Conservation (phyloP, 331 rosid genomes). For the Ulmus americana region DNA sequence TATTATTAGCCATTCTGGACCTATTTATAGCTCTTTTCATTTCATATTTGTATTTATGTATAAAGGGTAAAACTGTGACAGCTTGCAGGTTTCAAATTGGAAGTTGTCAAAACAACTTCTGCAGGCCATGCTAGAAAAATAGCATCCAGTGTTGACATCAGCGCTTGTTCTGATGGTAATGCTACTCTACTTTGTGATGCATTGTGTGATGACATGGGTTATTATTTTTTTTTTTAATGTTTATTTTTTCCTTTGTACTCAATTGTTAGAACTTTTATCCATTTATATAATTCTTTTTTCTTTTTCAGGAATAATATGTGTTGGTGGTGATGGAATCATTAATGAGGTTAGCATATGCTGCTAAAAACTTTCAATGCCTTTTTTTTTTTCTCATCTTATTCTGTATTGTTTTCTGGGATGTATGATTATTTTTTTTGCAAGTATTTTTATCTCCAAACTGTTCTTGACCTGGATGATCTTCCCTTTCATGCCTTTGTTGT, state of each 20-base stretch:
- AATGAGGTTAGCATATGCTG: constrained; percentile 68
- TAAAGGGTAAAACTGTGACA: constrained; percentile 44
- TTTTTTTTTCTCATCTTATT: not conserved
- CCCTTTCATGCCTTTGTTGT: constrained; percentile 8
- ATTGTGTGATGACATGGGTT: constrained; percentile 11
- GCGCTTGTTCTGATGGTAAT: constrained; percentile 92
- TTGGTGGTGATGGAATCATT: constrained; percentile 98
- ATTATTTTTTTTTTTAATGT: constrained; percentile 13
- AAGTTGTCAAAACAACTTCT: constrained; percentile 79
- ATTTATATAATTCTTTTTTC: constrained; percentile 15
- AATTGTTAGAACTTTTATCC: constrained; percentile 14
- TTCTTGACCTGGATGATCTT: constrained; percentile 8
- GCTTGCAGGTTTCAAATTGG: constrained; percentile 99
- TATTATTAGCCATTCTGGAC: not conserved
- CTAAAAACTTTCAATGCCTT: not conserved
- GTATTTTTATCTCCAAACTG: not conserved
- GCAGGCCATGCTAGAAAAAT: constrained; percentile 92
- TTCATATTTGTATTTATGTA: constrained; percentile 17
- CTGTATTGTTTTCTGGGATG: not conserved
- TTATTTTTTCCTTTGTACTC: constrained; percentile 5
- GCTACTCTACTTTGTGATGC: constrained; percentile 6
- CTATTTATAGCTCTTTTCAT: not conserved
- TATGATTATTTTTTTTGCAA: not conserved
- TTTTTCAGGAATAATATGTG: constrained; percentile 85
- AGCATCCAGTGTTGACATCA: constrained; percentile 86